phyloP scores from a whole-genome alignment of 257 asterid species.

The Petunia axillaris region DNA sequence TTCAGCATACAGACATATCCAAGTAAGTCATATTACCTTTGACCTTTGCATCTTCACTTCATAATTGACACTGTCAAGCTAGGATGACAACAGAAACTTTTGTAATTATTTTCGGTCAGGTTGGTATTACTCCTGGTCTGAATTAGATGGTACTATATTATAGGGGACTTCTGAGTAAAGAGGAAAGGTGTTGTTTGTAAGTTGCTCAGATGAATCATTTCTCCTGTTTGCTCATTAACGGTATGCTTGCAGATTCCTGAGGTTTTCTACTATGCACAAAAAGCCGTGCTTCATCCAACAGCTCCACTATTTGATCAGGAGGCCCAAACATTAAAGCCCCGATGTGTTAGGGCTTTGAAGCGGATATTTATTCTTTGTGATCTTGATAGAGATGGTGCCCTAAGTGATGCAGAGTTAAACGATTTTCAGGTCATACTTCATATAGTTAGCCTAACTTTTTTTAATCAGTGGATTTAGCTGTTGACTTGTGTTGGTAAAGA shows the following conservation, averaged over 20 bases:
- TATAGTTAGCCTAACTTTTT: not conserved
- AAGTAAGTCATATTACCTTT: slow-evolving; percentile 46
- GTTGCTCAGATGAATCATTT: not conserved
- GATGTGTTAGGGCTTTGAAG: slow-evolving; percentile 93
- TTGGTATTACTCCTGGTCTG: slow-evolving; percentile 11
- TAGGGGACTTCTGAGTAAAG: not conserved
- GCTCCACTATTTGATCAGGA: slow-evolving; percentile 97
- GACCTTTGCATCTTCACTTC: not conserved
- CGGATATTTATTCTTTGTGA: slow-evolving; percentile 94
- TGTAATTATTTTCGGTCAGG: not conserved
- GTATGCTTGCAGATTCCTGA: slow-evolving; percentile 68
- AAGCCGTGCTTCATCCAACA: slow-evolving; percentile 97
- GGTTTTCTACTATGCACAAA: slow-evolving; percentile 92
- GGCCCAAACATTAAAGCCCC: slow-evolving; percentile 84
- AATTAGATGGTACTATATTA: not conserved
- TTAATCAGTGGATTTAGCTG: not conserved
- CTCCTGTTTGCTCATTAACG: slow-evolving; percentile 21
- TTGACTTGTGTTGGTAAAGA: not conserved
- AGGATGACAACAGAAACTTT: not conserved
- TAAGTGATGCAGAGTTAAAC: slow-evolving; percentile 89
- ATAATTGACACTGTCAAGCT: not conserved
- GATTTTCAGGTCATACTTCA: slow-evolving; percentile 76
- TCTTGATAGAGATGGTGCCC: slow-evolving; percentile 96
- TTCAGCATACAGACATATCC: slow-evolving; percentile 77
- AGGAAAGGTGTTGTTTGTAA: not conserved